These are phyloP conservation scores for Incumbomyces lentus DNA, from an alignment of 2,329 filamentous ascomycete species.

Conservation along the genomic window DNA sequence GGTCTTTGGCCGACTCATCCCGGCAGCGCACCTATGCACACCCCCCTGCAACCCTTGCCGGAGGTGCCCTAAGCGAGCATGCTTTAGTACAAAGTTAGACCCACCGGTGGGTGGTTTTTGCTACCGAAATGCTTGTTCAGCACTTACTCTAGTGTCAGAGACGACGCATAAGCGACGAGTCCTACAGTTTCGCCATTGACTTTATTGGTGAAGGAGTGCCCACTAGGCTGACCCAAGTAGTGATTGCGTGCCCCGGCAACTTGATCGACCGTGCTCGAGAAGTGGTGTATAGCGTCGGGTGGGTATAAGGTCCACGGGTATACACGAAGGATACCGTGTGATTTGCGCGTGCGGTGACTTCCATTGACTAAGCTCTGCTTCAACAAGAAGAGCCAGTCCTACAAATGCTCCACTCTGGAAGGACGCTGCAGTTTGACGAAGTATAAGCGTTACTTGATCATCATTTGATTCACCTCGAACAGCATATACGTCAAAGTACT, in stretches of 20 bases:
- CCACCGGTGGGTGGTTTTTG: neutral
- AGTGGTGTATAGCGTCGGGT: neutral
- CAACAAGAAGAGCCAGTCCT: too few species aligned
- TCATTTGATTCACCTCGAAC: too few species aligned
- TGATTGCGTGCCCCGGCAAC: conserved; percentile 2
- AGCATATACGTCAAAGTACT: neutral
- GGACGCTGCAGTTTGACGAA: too few species aligned
- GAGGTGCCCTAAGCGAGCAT: conserved; percentile 6
- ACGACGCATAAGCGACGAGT: conserved; percentile 7
- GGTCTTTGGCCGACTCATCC: neutral
- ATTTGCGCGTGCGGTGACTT: too few species aligned
- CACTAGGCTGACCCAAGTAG: neutral
- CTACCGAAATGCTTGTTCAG: conserved; percentile 6
- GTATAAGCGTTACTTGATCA: too few species aligned
- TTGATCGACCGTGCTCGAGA: neutral
- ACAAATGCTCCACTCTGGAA: too few species aligned
- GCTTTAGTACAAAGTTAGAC: neutral
- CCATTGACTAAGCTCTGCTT: too few species aligned
- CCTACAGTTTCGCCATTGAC: conserved; percentile 1
- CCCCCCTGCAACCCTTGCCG: neutral
- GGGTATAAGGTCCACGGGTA: neutral
- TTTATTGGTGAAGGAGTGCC: neutral
- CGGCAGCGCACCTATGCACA: neutral
- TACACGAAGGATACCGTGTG: too few species aligned
- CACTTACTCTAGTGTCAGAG: conserved; percentile 3